Evolutionary conservation across 129 eudicot genomes (phyloP).

Genomic region (Lactuca saligna): DNA sequence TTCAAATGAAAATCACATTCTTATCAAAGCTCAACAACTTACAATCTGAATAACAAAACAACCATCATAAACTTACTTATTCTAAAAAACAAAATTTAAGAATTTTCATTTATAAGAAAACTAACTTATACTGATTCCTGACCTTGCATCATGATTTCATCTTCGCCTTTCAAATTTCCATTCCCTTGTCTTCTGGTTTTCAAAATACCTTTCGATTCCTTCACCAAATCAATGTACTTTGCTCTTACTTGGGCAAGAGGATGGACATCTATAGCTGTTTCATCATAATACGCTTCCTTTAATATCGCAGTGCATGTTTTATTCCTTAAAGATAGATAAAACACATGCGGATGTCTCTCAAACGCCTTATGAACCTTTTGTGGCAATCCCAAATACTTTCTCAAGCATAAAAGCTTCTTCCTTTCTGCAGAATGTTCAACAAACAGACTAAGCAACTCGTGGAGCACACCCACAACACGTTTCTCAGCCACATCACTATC

Average conservation of each 20-base stretch:
- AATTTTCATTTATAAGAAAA: too few species aligned
- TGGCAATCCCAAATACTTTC: conserved; percentile 70
- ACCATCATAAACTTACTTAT: too few species aligned
- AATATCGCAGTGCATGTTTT: conserved; percentile 69
- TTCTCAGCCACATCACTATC: conserved; percentile 78
- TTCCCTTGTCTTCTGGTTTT: conserved; percentile 46
- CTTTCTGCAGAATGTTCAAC: conserved; percentile 82
- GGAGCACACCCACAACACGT: conserved; percentile 73
- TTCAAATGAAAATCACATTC: too few species aligned
- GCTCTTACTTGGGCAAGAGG: conserved; percentile 68
- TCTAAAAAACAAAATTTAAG: too few species aligned
- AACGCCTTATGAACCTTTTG: conserved; percentile 84
- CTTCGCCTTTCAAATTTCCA: conserved; percentile 1
- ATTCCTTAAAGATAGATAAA: conserved; percentile 67
- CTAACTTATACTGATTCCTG: neutral
- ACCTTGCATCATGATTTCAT: conserved; percentile 11
- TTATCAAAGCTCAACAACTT: too few species aligned
- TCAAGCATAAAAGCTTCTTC: conserved; percentile 60
- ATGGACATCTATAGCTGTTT: conserved; percentile 48
- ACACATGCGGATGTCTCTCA: conserved; percentile 77
- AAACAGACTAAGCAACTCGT: conserved; percentile 76
- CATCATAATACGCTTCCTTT: conserved; percentile 69
- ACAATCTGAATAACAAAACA: too few species aligned
- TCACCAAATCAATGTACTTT: conserved; percentile 58
- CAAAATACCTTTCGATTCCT: conserved; percentile 55